Evolutionary conservation across 495 filamentous ascomycete species (phyloP), one percentile per base, ranked within the genome.

Genomic region (Neurospora intermedia): DNA sequence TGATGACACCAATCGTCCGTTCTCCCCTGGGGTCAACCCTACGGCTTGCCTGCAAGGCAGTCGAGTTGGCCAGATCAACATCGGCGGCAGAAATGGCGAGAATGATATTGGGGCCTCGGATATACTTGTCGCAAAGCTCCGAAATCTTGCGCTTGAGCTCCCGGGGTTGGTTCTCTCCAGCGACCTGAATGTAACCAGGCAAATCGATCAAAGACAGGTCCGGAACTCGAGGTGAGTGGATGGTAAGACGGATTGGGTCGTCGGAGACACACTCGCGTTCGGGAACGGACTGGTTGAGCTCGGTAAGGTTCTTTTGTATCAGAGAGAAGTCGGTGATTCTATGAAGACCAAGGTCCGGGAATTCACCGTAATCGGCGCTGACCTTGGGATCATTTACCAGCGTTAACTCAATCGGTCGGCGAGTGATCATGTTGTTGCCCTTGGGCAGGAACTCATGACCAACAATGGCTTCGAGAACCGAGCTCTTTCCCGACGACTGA

Each of bases 361-460:
- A 99, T 82, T 98, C 96, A 76, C 94, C 96, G 78, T 97, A 98
- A 78, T 99, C 96, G 8, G 89, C 88, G n/a, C 90, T 88, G 2
- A 93, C 90, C 71, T 96, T 91, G 2, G 96, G 94, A 0, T 96
- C 97, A 81, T 99, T 98, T 81, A 99, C 90, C 9, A 99, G 87
- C 0, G 96, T 99, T 62, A 99, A 89, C 80, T 99, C 96, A 77
- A 99, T 99, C 1, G 96, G 96, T 73, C 96, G 88, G 16, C 96
- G 88, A 9, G 96, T 99, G 72, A 99, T 94, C 96, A 99, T 99
- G 79, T 99, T 99, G 18, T 90, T 92, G 23, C 96, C 96, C 80
- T 99, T 99, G 42, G 96, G 96, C 46, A 99, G 83, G 75, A 99
- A 99, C 77, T 99, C 96, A 78, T 99, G 96, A 43, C 96, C 96